Evolutionary conservation across 305 asterid genomes (phyloP), one percentile per base, ranked within the genome.

Genomic region (Stenogyne calaminthoides): DNA sequence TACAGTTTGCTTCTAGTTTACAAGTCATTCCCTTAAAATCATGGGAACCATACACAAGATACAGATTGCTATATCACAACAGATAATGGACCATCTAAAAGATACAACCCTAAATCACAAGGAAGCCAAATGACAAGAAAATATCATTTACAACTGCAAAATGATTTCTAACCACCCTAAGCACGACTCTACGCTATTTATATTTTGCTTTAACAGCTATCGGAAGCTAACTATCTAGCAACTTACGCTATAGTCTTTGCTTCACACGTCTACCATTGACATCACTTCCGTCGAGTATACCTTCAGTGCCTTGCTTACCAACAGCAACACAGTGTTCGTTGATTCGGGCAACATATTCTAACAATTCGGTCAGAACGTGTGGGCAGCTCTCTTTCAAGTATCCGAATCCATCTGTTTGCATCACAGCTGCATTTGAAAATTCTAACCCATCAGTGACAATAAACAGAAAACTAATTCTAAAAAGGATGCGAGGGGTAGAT

Each of bases 201-300:
- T 47, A 47, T n/a, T n/a, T 64, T 69, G 40, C 52, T 71, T 72
- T 63, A 67, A 47, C 70, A 25, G 71, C 80, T 32, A 32, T 4
- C 36, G 0, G 44, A 39, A 39, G 10, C 12, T 55, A 71, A 36
- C 61, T 68, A 32, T 67, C 64, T 29, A 40, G 52, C 67, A 75
- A 49, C 58, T 64, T 61, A 36, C 67, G 60, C 82, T 84, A 88
- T 70, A 85, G 64, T 76, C 97, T 88, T 78, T 85, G 97, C 86
- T 93, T 93, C 80, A 89, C 98, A 18, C 98, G 91, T 76, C 97
- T 83, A 56, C 97, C 98, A 57, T 85, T 76, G 77, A 78, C 79
- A 75, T 92, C 98, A 71, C 88, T 82, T 32, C 96, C 96, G 22
- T 89, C 96, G 6, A 76, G 79, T 32, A 84, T 20, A 57, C 82